A percentile compares a stretch with the other conserved stretches of the same genome.
Conservation (phyloP, 768 basidiomycete species). For the Mycena galopus region DNA sequence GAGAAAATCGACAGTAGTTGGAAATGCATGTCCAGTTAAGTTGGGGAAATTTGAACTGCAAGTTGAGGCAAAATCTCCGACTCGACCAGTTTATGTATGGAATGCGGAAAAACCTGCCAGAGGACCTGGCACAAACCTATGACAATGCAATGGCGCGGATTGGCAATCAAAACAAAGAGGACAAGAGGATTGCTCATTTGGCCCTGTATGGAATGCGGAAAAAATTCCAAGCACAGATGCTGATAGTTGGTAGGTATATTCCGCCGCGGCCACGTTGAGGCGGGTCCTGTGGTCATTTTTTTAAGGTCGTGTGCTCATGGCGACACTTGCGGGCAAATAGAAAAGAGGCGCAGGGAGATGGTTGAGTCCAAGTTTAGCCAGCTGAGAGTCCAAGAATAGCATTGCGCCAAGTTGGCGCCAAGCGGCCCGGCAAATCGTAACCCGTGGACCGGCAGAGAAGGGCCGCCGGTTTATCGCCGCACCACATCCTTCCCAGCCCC, state of each 20-base stretch:
- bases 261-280: too few species aligned
- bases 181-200: too few species aligned
- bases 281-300: background rate
- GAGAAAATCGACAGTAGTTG: conserved; percentile 2
- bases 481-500: background rate
- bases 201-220: too few species aligned
- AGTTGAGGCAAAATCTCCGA: too few species aligned
- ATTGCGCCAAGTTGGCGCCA: background rate
- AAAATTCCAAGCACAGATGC: conserved; percentile 9
- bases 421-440: background rate
- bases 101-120: too few species aligned
- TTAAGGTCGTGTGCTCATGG: conserved; percentile 5
- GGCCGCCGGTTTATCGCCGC: background rate
- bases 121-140: too few species aligned
- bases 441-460: background rate
- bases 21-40: conserved; percentile 4
- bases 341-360: background rate
- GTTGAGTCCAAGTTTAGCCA: background rate
- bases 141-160: too few species aligned
- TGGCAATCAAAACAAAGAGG: too few species aligned
- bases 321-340: background rate
- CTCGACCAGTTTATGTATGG: background rate
- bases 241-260: too few species aligned
- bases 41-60: background rate
- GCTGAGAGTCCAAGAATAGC: background rate